A percentile compares a stretch with the other conserved stretches of the same genome.
Conservation (phyloP, 1,284 basidiomycete genomes). For the Sanguinoderma infundibulare region DNA sequence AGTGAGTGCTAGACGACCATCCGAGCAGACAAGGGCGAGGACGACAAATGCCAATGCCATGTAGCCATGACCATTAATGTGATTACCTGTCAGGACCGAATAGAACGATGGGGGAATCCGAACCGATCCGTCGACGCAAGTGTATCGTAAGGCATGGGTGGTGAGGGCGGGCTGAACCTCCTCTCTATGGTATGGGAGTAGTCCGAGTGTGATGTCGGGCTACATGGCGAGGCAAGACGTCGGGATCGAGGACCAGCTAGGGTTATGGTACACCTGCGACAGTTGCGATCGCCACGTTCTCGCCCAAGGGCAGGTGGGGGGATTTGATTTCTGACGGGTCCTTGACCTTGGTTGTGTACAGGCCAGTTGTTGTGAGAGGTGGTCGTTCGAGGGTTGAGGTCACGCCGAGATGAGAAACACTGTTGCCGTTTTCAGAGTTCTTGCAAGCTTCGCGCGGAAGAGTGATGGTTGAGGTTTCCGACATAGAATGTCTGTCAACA, state of each 20-base stretch:
- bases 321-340: conserved; percentile 59
- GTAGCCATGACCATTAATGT: conserved; percentile 10
- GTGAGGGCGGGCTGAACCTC: conserved; percentile 3
- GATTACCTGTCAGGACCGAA: conserved; percentile 22
- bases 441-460: conserved; percentile 26
- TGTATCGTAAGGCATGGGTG: conserved; percentile 22
- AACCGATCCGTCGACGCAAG: conserved; percentile 19
- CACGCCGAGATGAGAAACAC: conserved; percentile 15
- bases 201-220: conserved; percentile 1
- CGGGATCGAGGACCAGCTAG: background rate
- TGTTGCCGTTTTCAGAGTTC: conserved; percentile 27
- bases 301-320: conserved; percentile 65
- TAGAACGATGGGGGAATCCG: conserved; percentile 17
- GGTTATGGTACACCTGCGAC: conserved; percentile 54
- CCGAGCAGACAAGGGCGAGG: conserved; percentile 7
- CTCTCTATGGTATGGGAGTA: conserved; percentile 14
- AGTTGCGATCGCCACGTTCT: conserved; percentile 63
- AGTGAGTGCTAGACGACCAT: conserved; percentile 18
- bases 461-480: conserved; percentile 24
- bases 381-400: conserved; percentile 18
- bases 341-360: conserved; percentile 46
- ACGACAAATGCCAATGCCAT: background rate
- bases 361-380: conserved; percentile 25
- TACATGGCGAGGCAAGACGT: conserved; percentile 1
- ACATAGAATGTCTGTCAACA: conserved; percentile 44